Base-by-base conservation (phyloP, 1,284 basidiomycete species). In the Inonotus obliquus region DNA sequence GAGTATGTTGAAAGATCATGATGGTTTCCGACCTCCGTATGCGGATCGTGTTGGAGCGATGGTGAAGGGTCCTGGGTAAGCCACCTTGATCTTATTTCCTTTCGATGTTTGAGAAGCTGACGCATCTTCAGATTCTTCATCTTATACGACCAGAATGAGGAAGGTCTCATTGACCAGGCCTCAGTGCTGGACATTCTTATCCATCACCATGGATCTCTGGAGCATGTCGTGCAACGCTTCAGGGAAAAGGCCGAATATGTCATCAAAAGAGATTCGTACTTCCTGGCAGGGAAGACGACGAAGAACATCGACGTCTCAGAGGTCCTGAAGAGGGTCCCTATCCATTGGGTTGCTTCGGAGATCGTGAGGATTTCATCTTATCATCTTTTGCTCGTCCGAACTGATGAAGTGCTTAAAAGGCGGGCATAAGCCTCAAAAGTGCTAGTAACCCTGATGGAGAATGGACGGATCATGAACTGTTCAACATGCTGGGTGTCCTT, bases 371-470 rank as follows among this genome's bases (percentile, higher is more conserved):
- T 21, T 2, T 44, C 17, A 60, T 19, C n/a, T 29, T 27, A 44
- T 35, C 41, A 10, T 11, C 29, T 1, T 13, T 48, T 21, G 29
- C 0, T 13, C 47, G n/a, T 53, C 11, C 6, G 19, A 25, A 35
- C 17, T 21, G 38, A 29, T 45, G 13, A 21, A 51, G 27, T 44
- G 54, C 32, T 9, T 6, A 44, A 32, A 61, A 91, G 89, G 85
- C 82, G 67, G 90, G 90, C 17, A 84, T 94, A 54, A 73, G 79
- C n/a, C 75, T 94, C 62, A 92, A 90, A 75, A 81, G 81, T 0
- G 77, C 79, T 53, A 66, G 78, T 9, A 70, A 80, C 29, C 76
- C 79, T 7, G 71, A 74, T 27, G 90, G 87, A 27, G 75, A 77
- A 45, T 87, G 85, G 68, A 86, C 86, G 1, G 79, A 85, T 21